Evolutionary conservation across 176 grass and related monocot species (phyloP), one percentile per base, ranked within the genome.

Genomic region (Secale cereale): DNA sequence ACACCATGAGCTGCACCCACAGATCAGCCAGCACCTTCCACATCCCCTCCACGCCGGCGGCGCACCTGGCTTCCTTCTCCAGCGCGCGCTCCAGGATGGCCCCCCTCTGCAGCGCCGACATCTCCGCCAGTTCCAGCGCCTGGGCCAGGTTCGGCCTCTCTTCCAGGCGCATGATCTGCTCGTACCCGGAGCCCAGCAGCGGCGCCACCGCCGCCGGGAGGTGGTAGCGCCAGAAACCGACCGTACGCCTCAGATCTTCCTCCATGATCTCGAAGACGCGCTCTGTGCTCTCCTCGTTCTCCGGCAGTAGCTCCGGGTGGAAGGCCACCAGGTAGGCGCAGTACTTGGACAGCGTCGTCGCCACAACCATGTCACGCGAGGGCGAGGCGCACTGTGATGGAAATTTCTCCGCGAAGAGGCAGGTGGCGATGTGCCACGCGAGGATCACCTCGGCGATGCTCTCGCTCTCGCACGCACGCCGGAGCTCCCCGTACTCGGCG

Each of bases 1-100:
- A 79, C 27, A 80, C 39, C 9, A 86, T 5, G 67, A 80, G 39
- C 76, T 80, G 52, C 28, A 69, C 69, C 85, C 77, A 86, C 13
- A 80, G 29, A 10, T 80, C 68, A 4, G 85, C 85, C 6, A 74
- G 10, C 16, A 80, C 15, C 15, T 86, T 65, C 85, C 77, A 80
- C 40, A 14, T 16, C n/a, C 33, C 33, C n/a, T 62, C 39, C 37
- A 7, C 59, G 1, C 61, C 78, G 14, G 0, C 39, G 13, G 1
- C 26, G 15, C 10, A 7, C 15, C 2, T 5, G 59, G 77, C 78
- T 65, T 80, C 52, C 8, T 46, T 60, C 26, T 13, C 26, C 60
- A 80, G 37, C 17, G 10, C 4, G 37, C 1, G 35, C 78, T 39
- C 37, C 25, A 80, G 23, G 8, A 17, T 80, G 5, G 60, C 78